Percentiles rank a stretch among this genome's conserved stretches.
These are phyloP conservation scores for Leccinum aurantiacum DNA, from an alignment of 768 basidiomycete genomes.

Conservation along the genomic window DNA sequence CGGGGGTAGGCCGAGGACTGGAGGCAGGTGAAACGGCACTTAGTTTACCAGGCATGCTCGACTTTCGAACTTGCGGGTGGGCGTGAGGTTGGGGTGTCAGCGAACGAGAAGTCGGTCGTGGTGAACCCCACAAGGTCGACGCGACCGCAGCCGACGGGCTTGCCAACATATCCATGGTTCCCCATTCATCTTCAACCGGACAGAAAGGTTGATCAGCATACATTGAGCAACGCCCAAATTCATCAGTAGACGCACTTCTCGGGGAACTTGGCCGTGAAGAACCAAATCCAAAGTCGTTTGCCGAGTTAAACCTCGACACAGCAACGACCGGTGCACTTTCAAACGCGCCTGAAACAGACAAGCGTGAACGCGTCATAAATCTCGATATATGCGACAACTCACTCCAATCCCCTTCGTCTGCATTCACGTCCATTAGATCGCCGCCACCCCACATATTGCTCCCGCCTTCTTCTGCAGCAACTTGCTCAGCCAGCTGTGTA, in stretches of 20 bases:
- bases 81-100: slow-evolving; percentile 23
- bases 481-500: slow-evolving; percentile 60
- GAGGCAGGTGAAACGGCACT: slow-evolving; percentile 12
- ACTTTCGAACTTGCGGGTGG: slow-evolving; percentile 7
- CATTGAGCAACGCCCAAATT: not conserved
- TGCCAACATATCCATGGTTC: slow-evolving; percentile 11
- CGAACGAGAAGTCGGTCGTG: slow-evolving; percentile 17
- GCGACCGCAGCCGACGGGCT: slow-evolving; percentile 3
- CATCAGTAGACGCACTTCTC: slow-evolving; percentile 6
- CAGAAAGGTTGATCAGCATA: not conserved
- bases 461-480: slow-evolving; percentile 34
- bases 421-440: slow-evolving; percentile 91
- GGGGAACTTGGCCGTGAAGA: slow-evolving; percentile 14
- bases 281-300: slow-evolving; percentile 29
- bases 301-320: slow-evolving; percentile 23
- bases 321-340: slow-evolving; percentile 50
- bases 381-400: slow-evolving; percentile 31
- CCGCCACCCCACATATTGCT: slow-evolving; percentile 70
- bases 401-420: slow-evolving; percentile 96
- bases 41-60: slow-evolving; percentile 2
- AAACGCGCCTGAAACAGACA: slow-evolving; percentile 61
- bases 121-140: slow-evolving; percentile 18
- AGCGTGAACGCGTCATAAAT: not conserved
- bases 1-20: slow-evolving; percentile 25
- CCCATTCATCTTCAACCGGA: slow-evolving; percentile 25